Evolutionary conservation across 2,329 filamentous ascomycete species (phyloP).

Genomic region (Trichophyton verrucosum): DNA sequence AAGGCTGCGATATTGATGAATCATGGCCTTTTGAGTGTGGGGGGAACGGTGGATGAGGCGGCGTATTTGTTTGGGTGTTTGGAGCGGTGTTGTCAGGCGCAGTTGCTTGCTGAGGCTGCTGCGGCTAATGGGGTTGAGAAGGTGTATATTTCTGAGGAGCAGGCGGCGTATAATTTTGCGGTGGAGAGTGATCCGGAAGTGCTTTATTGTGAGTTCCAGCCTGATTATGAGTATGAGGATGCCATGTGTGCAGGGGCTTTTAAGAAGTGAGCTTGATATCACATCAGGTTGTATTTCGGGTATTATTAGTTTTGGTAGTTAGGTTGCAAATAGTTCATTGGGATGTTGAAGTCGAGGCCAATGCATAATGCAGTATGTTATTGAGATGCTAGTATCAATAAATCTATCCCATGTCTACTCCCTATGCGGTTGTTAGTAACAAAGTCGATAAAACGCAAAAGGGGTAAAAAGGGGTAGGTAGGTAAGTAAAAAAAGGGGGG

Average conservation of each 20-base stretch:
- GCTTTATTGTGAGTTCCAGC: slow-evolving; percentile 20
- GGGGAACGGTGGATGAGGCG: slow-evolving; percentile 60
- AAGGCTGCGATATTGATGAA: slow-evolving; percentile 56
- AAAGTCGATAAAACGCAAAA: background rate
- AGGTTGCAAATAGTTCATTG: background rate
- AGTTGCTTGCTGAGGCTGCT: slow-evolving; percentile 57
- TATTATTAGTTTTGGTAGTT: background rate
- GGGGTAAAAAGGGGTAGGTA: background rate
- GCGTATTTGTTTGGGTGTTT: slow-evolving; percentile 57
- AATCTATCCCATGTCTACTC: background rate
- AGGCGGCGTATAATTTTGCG: slow-evolving; percentile 27
- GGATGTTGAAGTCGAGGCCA: too few relatives aligned
- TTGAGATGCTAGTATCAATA: too few relatives aligned
- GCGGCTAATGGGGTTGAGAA: slow-evolving; percentile 42
- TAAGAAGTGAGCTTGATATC: slow-evolving; percentile 10
- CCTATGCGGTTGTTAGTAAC: background rate
- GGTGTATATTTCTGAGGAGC: slow-evolving; percentile 43
- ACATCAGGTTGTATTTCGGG: background rate
- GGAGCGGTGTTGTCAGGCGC: slow-evolving; percentile 56
- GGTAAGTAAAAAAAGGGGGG: too few relatives aligned
- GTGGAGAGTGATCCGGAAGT: slow-evolving; percentile 19
- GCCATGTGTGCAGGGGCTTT: slow-evolving; percentile 18
- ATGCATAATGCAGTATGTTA: too few relatives aligned
- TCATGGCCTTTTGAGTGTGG: slow-evolving; percentile 60
- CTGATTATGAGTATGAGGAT: slow-evolving; percentile 20